A percentile compares a stretch with the other conserved stretches of the same genome.
Conservation (phyloP, 73 alveolate species). For the Paramecium biaurelia region DNA sequence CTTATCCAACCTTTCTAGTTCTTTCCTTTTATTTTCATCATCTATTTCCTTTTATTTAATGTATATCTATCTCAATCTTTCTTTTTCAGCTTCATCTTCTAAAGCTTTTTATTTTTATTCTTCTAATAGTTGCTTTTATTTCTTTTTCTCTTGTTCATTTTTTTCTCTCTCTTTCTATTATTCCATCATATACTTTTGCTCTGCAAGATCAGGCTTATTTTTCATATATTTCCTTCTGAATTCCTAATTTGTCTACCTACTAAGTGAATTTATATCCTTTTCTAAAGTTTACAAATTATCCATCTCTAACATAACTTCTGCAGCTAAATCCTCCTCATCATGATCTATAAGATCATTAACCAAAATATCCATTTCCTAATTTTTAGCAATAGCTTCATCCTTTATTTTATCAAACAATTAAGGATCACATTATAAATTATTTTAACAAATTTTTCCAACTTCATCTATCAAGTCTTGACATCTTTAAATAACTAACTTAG, state of each 20-base stretch:
- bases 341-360: not conserved
- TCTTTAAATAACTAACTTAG: not conserved
- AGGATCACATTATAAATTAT: not conserved
- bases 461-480: not conserved
- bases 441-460: not conserved
- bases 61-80: not conserved
- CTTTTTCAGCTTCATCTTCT: not conserved
- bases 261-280: not conserved
- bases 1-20: not conserved
- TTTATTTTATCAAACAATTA: not conserved
- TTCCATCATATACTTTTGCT: not conserved
- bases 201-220: not conserved
- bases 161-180: too few species aligned
- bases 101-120: not conserved
- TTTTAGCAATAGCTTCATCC: not conserved
- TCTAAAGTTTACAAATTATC: not conserved
- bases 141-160: too few species aligned
- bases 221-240: not conserved
- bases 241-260: not conserved
- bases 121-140: too few species aligned
- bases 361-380: not conserved
- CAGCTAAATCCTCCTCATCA: constrained; percentile 29
- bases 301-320: not conserved
- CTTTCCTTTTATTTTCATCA: not conserved
- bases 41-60: not conserved